Base-by-base conservation (phyloP, 495 filamentous ascomycete species). In the Daldinia caldariorum region DNA sequence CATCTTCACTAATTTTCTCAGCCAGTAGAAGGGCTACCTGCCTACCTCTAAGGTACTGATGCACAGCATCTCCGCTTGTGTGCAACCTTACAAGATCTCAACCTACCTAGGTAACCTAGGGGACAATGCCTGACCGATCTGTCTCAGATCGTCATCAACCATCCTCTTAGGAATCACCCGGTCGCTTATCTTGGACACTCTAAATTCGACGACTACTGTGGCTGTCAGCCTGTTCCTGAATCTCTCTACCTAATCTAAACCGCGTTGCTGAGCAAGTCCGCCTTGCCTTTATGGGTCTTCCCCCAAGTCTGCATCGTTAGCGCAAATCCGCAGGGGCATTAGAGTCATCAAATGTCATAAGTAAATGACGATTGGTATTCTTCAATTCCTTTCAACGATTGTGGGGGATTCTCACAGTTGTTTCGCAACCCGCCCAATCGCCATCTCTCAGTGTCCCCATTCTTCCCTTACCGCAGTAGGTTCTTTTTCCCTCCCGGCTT, bases 341-440 rank as follows among this genome's bases (percentile, higher is more conserved):
- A 50, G 62, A 58, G 51, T 54, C 43, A 71, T 50, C 26, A 9
- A 9, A 16, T 51, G 4, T 6, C 13, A 53, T 14, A 35, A 16
- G 20, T 31, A 57, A 35, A 60, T 68, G 37, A 43, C 51, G 38
- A 51, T 31, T 54, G 53, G 53, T 54, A 58, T 12, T 35, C 12
- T 56, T 53, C 26, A 26, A 26, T 26, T 26, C 26, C 26, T 14
- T 35, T 35, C 16, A 3, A 56, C 29, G 43, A 64, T 58, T 63
- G 62, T 73, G 69, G 62, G 69, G 64, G 56, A 45, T 71, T 45
- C 58, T 50, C 16, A 13, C 18, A 32, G n/a, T 54, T 13, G 49
- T 74, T 69, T 77, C 75, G 75, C 67, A 77, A 70, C 32, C 58
- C 35, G 31, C 66, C 75, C 75, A 77, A 77, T 77, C 73, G 70